Evolutionary conservation across 1,139 yeast genomes (phyloP).

Genomic region (Protomyces inundatus): DNA sequence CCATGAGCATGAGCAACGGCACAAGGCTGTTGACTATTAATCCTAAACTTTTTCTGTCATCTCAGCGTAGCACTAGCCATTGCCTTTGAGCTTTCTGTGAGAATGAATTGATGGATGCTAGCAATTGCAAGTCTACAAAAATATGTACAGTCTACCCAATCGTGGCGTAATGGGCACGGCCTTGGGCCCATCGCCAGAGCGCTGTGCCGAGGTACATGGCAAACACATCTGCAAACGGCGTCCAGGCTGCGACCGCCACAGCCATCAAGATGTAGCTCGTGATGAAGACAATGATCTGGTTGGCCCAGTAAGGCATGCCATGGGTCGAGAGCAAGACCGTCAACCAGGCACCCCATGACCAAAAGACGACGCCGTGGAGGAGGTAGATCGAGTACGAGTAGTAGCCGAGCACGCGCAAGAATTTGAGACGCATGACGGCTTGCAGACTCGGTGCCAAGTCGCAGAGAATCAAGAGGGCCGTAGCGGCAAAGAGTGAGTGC

Average conservation of each 20-base stretch:
- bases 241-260: conserved; percentile 6
- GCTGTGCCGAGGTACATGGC: conserved; percentile 19
- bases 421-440: background rate
- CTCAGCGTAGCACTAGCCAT: too few relatives aligned
- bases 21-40: background rate
- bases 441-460: conserved; percentile 8
- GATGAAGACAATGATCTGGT: conserved; percentile 11
- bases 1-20: background rate
- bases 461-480: conserved; percentile 7
- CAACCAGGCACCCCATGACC: conserved; percentile 24
- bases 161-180: conserved; percentile 19
- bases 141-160: background rate
- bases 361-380: conserved; percentile 23
- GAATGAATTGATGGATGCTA: too few relatives aligned
- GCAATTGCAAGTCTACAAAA: too few relatives aligned
- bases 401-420: conserved; percentile 20
- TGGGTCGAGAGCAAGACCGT: conserved; percentile 2
- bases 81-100: too few relatives aligned
- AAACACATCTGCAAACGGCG: conserved; percentile 23
- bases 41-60: too few relatives aligned
- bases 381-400: conserved; percentile 24
- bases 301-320: conserved; percentile 23
- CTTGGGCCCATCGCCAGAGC: conserved; percentile 23
- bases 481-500: conserved; percentile 18
- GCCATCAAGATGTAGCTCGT: conserved; percentile 13